Evolutionary conservation across 768 basidiomycete species (phyloP), one percentile per base, ranked within the genome.

Genomic region (Mycena amicta): DNA sequence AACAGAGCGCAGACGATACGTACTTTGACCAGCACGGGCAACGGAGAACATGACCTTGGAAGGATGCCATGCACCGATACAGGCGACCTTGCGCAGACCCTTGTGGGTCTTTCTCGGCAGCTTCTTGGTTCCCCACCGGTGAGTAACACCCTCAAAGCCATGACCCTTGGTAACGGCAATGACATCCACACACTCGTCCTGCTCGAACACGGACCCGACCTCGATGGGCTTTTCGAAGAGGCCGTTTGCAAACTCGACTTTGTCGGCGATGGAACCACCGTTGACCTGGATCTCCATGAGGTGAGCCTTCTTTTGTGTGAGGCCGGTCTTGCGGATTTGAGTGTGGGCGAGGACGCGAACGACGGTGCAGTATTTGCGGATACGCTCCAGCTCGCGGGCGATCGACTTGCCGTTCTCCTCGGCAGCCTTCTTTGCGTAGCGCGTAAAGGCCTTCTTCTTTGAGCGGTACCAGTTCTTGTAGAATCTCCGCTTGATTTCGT

Each of bases 1-100:
- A 26, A 49, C 30, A 45, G 2, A 43, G 22, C 22, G 25, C 20
- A 4, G 52, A 57, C 50, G 39, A 71, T 58, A 82, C 93, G 68
- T 75, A 93, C 91, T 92, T 90, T 98, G 96, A 92, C 97, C 97
- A 67, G 97, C 95, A 83, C 97, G 95, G 61, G 95, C 97, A 69
- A 99, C 97, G n/a, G 95, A 95, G 88, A 94, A 98, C 96, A 98
- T 98, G 86, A 99, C 97, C 80, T 96, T 97, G 70, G 89, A 90
- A 74, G 94, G 95, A 84, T 96, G 94, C 93, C 93, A 96, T 73
- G 94, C 95, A 78, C 94, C 94, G 67, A 95, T 95, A 84, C 94
- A 96, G 72, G 96, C 96, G 63, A 99, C 97, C 83, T 99, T 98
- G 76, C 96, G 92, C 71, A 98, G 92, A 92, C 97, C 97, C 78